Evolutionary conservation across 2,329 filamentous ascomycete species (phyloP).

Genomic region (Madurella fahalii): DNA sequence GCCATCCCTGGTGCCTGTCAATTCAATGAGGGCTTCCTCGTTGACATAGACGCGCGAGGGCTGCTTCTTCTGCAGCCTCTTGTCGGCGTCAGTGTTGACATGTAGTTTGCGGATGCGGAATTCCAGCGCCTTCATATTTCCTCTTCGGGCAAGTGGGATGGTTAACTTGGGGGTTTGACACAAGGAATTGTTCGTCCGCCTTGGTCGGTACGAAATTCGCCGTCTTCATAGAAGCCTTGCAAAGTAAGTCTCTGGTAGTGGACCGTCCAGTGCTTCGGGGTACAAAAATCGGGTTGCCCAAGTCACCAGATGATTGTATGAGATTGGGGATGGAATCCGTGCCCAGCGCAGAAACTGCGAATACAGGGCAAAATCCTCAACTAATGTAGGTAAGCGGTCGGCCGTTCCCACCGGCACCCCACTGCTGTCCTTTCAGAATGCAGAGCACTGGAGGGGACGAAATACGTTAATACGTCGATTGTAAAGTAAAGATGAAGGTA

Average conservation of each 20-base stretch:
- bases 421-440: too few relatives aligned
- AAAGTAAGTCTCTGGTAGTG: too few relatives aligned
- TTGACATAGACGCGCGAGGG: constrained; percentile 47
- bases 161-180: background rate
- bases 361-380: too few relatives aligned
- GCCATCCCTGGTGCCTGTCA: constrained; percentile 41
- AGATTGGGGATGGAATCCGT: too few relatives aligned
- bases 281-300: too few relatives aligned
- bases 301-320: too few relatives aligned
- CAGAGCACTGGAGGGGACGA: too few relatives aligned
- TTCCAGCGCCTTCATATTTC: constrained; percentile 24
- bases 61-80: constrained; percentile 29
- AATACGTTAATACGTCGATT: background rate
- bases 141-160: background rate
- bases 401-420: too few relatives aligned
- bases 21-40: constrained; percentile 43
- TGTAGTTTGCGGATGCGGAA: constrained; percentile 27
- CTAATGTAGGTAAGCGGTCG: too few relatives aligned
- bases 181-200: background rate
- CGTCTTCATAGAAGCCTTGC: background rate
- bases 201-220: too few relatives aligned
- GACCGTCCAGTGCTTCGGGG: too few relatives aligned
- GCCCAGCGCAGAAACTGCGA: too few relatives aligned
- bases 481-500: background rate
- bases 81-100: constrained; percentile 25